Base-by-base conservation (phyloP, 345 rosid genomes). In the Camelina sativa region DNA sequence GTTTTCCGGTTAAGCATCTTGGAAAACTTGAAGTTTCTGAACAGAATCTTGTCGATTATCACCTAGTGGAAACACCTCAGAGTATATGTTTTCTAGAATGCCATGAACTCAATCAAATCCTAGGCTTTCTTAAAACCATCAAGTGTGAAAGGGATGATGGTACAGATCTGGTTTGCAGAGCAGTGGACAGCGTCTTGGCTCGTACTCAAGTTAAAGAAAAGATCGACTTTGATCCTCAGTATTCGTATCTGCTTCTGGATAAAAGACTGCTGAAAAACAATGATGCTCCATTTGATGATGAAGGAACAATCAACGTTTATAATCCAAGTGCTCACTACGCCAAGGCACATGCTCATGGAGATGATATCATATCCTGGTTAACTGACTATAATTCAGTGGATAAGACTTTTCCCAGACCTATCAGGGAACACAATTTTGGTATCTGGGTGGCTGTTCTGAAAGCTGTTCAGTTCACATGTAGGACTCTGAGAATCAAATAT, bases 81-180 rank as follows among this genome's bases (percentile, higher is more conserved):
- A 65, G 72, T 47, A 74, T 74, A 32, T 65, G 78, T 23, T 74
- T 74, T 58, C 44, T 74, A 32, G 67, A 37, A 48, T 15, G 43
- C 38, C n/a, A 34, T 57, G 72, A 65, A 9, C 78, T 74, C 58
- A 23, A 4, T 57, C 52, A 57, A 16, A 47, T 74, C 43, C 11
- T 11, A n/a, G 59, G 12, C 40, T 35, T 65, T 35, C 62, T 74
- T 2, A 46, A 50, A 37, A 6, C 1, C 17, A 48, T 74, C 41
- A 53, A 63, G 55, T 43, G 64, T 32, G 22, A 37, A 57, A 66
- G 51, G 55, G 5, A 58, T 58, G 72, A 56, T 57, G 72, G 72
- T 37, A 58, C 72, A 48, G 61, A 47, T n/a, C 15, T 7, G 23
- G 67, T 66, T 35, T 23, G 43, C 65, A 66, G 38, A 58, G 78